These are phyloP conservation scores for Herpetospermum pedunculosum DNA, from an alignment of 306 rosid genomes.

Conservation along the genomic window DNA sequence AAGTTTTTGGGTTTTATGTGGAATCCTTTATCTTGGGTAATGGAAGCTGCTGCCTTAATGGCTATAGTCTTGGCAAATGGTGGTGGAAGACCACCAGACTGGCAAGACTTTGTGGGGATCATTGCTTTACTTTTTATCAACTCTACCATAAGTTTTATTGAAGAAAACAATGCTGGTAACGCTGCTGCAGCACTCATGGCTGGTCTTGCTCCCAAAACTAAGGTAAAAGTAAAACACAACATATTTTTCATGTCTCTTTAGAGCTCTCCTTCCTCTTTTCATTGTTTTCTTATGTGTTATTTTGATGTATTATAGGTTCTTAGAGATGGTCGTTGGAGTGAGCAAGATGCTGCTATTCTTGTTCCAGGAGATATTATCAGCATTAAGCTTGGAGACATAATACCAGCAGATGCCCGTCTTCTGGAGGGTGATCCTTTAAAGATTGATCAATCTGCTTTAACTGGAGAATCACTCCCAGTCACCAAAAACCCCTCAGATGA, in stretches of 20 bases:
- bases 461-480: conserved; percentile 94
- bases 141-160: conserved; percentile 95
- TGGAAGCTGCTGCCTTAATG: conserved; percentile 99
- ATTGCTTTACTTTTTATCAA: conserved; percentile 56
- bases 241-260: neutral
- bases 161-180: conserved; percentile 95
- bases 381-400: conserved; percentile 86
- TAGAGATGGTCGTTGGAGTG: conserved; percentile 85
- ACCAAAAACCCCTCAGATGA: conserved; percentile 87
- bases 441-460: conserved; percentile 94
- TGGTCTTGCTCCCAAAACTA: conserved; percentile 98
- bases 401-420: conserved; percentile 99
- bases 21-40: conserved; percentile 99
- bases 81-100: conserved; percentile 77
- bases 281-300: neutral
- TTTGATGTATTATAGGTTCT: conserved; percentile 49
- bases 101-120: conserved; percentile 98
- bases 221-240: conserved; percentile 36
- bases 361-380: conserved; percentile 95
- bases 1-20: conserved; percentile 98
- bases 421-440: conserved; percentile 96
- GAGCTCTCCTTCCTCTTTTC: neutral
- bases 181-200: conserved; percentile 99
- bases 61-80: conserved; percentile 95
- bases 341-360: conserved; percentile 90